These are phyloP conservation scores for Cotoneaster glaucophyllus DNA, from an alignment of 306 rosid species.

Conservation along the genomic window DNA sequence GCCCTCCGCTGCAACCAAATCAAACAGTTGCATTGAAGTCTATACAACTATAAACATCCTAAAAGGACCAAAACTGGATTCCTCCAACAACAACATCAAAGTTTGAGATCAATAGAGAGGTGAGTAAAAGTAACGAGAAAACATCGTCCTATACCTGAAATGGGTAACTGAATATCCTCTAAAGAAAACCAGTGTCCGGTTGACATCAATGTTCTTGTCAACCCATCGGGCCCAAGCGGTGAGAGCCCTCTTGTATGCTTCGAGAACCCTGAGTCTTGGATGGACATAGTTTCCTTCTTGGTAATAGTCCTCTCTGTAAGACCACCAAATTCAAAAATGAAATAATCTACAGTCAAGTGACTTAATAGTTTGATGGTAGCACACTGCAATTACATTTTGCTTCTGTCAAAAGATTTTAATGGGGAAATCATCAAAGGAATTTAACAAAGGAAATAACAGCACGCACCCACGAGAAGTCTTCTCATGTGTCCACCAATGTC, in stretches of 20 bases:
- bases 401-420: not conserved
- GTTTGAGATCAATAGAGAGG: not conserved
- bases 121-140: not conserved
- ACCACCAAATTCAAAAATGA: slow-evolving; percentile 14
- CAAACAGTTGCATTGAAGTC: not conserved
- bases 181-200: slow-evolving; percentile 72
- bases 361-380: not conserved
- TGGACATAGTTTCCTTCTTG: slow-evolving; percentile 81
- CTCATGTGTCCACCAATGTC: slow-evolving; percentile 99
- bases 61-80: not conserved
- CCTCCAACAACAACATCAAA: not conserved
- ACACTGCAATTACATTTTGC: not conserved
- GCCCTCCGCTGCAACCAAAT: slow-evolving; percentile 73
- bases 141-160: slow-evolving; percentile 57
- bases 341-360: slow-evolving; percentile 6
- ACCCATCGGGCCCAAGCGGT: slow-evolving; percentile 89
- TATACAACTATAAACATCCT: not conserved
- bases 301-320: slow-evolving; percentile 76
- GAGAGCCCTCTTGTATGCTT: slow-evolving; percentile 79
- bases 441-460: not conserved
- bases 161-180: slow-evolving; percentile 89
- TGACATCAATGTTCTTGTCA: slow-evolving; percentile 47
- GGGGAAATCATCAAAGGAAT: not conserved
- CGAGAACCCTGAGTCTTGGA: slow-evolving; percentile 69
- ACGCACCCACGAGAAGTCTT: slow-evolving; percentile 91